phyloP scores from a whole-genome alignment of 2,329 filamentous ascomycete species.

The Fusarium verrucosum region DNA sequence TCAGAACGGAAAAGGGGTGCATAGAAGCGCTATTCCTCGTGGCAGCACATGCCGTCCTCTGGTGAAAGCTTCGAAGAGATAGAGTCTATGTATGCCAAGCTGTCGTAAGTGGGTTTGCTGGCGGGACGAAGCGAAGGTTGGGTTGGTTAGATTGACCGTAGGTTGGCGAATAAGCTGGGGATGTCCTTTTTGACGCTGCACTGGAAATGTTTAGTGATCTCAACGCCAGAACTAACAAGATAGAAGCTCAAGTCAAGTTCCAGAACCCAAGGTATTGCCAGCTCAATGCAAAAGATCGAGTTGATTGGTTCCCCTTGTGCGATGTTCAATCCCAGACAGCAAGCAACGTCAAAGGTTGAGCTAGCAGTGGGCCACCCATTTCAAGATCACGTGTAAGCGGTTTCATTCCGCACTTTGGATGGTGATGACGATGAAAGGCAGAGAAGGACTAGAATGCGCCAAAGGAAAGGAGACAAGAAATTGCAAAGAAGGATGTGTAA shows the following conservation, averaged over 20 bases:
- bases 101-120: constrained; percentile 34
- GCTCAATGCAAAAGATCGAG: constrained; percentile 26
- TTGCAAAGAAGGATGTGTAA: neutral
- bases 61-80: constrained; percentile 20
- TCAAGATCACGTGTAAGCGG: constrained; percentile 32
- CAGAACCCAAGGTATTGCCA: constrained; percentile 19
- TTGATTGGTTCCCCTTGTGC: constrained; percentile 39
- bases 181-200: neutral
- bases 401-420: constrained; percentile 13
- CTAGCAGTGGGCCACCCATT: constrained; percentile 32
- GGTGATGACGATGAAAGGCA: constrained; percentile 15
- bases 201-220: neutral
- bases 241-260: neutral
- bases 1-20: constrained; percentile 97
- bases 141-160: too few relatives aligned
- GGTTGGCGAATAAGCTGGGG: neutral
- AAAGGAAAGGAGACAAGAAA: neutral
- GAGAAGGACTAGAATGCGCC: neutral
- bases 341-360: constrained; percentile 19
- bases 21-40: constrained; percentile 68
- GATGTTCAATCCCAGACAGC: constrained; percentile 21
- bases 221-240: neutral
- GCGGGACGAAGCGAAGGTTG: constrained; percentile 25
- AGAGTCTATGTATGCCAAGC: constrained; percentile 39
- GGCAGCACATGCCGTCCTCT: constrained; percentile 56